A percentile compares a stretch with the other conserved stretches of the same genome.
Evolutionary conservation across 176 grass and related monocot genomes (phyloP).

Genomic region (Aegilops tauschii): DNA sequence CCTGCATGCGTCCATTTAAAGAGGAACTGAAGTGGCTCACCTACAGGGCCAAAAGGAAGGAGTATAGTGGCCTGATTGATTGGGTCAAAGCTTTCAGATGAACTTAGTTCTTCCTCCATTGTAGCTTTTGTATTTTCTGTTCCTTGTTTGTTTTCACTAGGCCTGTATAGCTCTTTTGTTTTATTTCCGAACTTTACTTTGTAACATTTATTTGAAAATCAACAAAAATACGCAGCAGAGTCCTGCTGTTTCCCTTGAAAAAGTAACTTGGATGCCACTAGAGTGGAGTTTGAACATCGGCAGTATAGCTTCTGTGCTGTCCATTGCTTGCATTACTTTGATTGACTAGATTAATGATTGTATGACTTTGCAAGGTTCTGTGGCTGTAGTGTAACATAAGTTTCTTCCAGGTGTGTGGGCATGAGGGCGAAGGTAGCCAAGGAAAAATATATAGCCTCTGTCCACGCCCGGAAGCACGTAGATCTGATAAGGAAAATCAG

Average conservation of each 20-base stretch:
- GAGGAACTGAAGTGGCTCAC: too few relatives aligned
- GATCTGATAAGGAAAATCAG: constrained; percentile 85
- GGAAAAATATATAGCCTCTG: constrained; percentile 63
- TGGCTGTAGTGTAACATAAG: not conserved
- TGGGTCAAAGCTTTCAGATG: too few relatives aligned
- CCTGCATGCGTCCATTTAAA: too few relatives aligned
- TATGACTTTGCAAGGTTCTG: not conserved
- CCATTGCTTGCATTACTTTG: not conserved
- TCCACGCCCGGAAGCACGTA: constrained; percentile 68
- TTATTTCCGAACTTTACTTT: too few relatives aligned
- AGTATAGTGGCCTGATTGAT: too few relatives aligned
- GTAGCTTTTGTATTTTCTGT: too few relatives aligned
- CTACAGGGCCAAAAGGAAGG: too few relatives aligned
- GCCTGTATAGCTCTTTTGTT: too few relatives aligned
- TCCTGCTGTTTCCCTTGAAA: not conserved
- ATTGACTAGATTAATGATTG: not conserved
- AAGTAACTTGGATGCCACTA: not conserved
- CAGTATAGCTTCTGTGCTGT: not conserved
- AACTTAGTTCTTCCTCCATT: too few relatives aligned
- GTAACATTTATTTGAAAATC: too few relatives aligned
- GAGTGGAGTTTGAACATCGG: not conserved
- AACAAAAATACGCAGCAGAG: too few relatives aligned
- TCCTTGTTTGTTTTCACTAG: too few relatives aligned
- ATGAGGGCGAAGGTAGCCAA: constrained; percentile 72
- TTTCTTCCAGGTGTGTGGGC: constrained; percentile 51